Conservation (phyloP, 1,284 basidiomycete species). For the Rhodotorula sp. region DNA sequence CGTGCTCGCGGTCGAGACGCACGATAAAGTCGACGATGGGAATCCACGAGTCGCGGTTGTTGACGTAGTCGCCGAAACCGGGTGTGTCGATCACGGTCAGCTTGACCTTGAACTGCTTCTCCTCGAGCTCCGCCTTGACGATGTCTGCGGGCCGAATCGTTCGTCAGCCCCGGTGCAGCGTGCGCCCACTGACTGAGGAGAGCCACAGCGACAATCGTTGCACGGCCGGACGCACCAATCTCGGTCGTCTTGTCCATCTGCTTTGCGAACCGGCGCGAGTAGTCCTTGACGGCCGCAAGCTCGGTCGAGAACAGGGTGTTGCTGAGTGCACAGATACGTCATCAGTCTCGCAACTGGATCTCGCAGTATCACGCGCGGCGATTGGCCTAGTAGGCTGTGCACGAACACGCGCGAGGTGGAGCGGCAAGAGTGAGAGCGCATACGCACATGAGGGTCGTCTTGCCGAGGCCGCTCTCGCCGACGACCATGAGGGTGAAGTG, state of each 20-base stretch:
- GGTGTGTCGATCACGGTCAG: constrained; percentile 98
- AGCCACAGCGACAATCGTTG: neutral
- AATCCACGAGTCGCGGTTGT: constrained; percentile 97
- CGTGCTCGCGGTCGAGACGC: neutral
- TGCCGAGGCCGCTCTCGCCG: constrained; percentile 91
- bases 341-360: no score
- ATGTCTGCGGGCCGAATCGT: constrained; percentile 43
- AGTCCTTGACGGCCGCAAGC: constrained; percentile 88
- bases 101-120: constrained; percentile 99
- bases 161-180: neutral
- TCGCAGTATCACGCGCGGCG: no score
- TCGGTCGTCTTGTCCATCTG: constrained; percentile 99
- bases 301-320: constrained; percentile 99
- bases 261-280: constrained; percentile 85
- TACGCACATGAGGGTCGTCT: constrained; percentile 51
- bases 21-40: constrained; percentile 96
- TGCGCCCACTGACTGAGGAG: no score
- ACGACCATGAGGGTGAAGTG: constrained; percentile 99
- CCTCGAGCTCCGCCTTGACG: constrained; percentile 77
- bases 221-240: constrained; percentile 47
- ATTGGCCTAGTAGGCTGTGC: neutral
- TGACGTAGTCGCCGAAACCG: constrained; percentile 99
- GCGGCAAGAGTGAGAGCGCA: neutral
- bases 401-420: neutral
- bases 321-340: constrained; percentile 56